Percentiles rank a stretch among this genome's conserved stretches.
Conservation (phyloP, 345 rosid species). For the Cochlearia excelsa region DNA sequence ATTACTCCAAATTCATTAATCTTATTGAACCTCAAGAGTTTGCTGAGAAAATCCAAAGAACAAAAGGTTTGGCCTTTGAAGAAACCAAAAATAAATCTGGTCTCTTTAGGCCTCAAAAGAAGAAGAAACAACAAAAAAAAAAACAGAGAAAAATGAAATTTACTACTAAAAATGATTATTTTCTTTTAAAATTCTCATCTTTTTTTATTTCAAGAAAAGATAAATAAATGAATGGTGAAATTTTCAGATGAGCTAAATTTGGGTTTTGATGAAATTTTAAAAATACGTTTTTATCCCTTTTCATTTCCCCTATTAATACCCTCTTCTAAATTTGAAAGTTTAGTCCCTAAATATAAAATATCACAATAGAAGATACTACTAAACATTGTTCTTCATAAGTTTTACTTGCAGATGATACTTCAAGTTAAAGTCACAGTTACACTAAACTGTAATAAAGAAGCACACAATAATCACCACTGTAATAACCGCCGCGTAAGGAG, state of each 20-base stretch:
- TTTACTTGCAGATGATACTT: conserved; percentile 23
- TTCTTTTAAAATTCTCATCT: neutral
- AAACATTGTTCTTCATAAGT: conserved; percentile 16
- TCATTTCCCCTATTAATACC: conserved; percentile 27
- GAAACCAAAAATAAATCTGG: conserved; percentile 47
- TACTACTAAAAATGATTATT: conserved; percentile 14
- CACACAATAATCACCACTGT: conserved; percentile 22
- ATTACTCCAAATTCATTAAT: conserved; percentile 35
- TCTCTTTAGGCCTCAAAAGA: conserved; percentile 40
- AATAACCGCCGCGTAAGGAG: conserved; percentile 5
- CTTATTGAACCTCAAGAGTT: conserved; percentile 30
- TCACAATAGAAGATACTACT: conserved; percentile 16
- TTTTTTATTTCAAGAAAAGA: neutral
- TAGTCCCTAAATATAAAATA: neutral
- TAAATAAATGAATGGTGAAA: conserved; percentile 20
- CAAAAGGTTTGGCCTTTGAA: conserved; percentile 34
- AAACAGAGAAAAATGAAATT: conserved; percentile 8
- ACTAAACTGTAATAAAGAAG: conserved; percentile 25
- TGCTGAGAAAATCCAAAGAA: conserved; percentile 18
- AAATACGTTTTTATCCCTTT: conserved; percentile 29
- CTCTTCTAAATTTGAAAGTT: conserved; percentile 19
- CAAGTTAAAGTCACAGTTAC: conserved; percentile 17
- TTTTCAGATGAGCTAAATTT: conserved; percentile 29
- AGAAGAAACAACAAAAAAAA: conserved; percentile 18
- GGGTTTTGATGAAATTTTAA: conserved; percentile 8